Evolutionary conservation across 2,329 filamentous ascomycete species (phyloP), one percentile per base, ranked within the genome.

Genomic region (Gnomoniopsis sp.): DNA sequence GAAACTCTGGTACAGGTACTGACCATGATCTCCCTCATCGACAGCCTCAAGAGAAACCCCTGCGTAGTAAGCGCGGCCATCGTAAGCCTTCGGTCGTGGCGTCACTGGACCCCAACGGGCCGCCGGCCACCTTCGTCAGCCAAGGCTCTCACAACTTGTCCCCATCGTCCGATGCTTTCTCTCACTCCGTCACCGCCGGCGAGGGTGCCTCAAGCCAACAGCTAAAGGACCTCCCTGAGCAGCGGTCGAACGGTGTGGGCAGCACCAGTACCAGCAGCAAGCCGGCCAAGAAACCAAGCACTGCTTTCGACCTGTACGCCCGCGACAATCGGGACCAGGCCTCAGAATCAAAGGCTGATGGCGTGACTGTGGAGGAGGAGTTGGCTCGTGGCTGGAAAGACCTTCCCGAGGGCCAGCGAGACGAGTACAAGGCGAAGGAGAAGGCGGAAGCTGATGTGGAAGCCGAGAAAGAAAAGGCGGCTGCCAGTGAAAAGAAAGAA

Each of bases 41-140:
- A 67, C 71, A 90, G 87, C 89, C 89, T 36, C 88, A 90, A 73
- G 88, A 91, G 68, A 91, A 91, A 73, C 89, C 89, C 33, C 76
- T 91, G 63, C 84, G 89, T 34, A 87, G 84, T 63, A 92, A 92
- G 77, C 83, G 89, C 55, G 86, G 86, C 60, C 87, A 90, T 67
- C 77, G 88, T 55, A 88, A 88, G 72, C 76, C 79, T 23, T 83
- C 82, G 38, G 71, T 78, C 55, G 70, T 78, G 57, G 72, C 74
- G 60, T 76, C 75, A 62, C 14, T 61, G 58, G 58, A 61, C 64
- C 47, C 60, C 48, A 58, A 55, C 21, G 68, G 69, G 23, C 68
- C 73, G 58, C 75, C 71, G 63, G 73, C 77, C 38, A 72, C 72
- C 26, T 77, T 77, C 62, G 77, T 78, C 66, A 79, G 75, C 70